A percentile compares a stretch with the other conserved stretches of the same genome.
Conservation (phyloP, 2,329 filamentous ascomycete species). For the Aspergillus quadrilineatus region DNA sequence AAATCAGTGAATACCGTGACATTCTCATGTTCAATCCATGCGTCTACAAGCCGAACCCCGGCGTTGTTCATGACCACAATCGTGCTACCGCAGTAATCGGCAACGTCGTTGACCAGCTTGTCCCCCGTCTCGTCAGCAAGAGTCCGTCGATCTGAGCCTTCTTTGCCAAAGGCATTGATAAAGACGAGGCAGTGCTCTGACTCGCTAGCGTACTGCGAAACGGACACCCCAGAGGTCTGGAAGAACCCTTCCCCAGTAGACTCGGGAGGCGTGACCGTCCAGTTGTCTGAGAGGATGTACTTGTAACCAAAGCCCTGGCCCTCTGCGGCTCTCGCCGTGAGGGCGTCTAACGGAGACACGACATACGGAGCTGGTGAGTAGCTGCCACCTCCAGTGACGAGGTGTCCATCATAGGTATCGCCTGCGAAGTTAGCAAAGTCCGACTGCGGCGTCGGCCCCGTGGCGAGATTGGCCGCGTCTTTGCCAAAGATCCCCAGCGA, state of each 20-base stretch:
- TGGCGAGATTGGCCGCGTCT: background rate
- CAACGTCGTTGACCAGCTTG: constrained; percentile 79
- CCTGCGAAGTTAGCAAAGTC: background rate
- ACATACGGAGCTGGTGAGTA: background rate
- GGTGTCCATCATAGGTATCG: background rate
- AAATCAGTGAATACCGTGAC: constrained; percentile 58
- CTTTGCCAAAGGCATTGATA: constrained; percentile 75
- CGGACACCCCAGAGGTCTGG: background rate
- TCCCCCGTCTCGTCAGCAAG: constrained; percentile 75
- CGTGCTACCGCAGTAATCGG: constrained; percentile 72
- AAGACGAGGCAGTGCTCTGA: constrained; percentile 67
- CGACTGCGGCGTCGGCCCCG: background rate
- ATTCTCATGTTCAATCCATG: constrained; percentile 71
- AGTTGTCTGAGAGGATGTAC: background rate
- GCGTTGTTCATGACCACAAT: constrained; percentile 82
- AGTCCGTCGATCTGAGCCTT: constrained; percentile 66
- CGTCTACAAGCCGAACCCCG: constrained; percentile 59
- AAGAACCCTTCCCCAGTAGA: background rate
- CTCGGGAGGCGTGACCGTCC: background rate
- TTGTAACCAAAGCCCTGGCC: background rate
- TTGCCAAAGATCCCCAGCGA: background rate
- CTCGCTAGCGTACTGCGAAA: background rate
- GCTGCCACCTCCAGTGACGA: background rate
- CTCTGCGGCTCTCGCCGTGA: background rate
- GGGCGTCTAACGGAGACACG: background rate